Conservation (phyloP, 2,329 filamentous ascomycete genomes). For the Exophiala lecanii-corni region DNA sequence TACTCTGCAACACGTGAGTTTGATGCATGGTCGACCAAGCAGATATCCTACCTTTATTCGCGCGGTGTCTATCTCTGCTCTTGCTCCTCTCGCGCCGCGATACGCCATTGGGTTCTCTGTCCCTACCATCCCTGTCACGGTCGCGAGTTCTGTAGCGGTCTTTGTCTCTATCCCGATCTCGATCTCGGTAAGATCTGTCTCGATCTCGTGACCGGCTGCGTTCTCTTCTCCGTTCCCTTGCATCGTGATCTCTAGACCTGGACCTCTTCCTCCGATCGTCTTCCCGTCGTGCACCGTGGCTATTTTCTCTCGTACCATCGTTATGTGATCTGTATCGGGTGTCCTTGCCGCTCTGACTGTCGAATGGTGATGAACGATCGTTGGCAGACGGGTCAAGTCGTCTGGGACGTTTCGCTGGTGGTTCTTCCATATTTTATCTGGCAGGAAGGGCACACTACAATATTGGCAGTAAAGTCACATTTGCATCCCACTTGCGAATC, state of each 20-base stretch:
- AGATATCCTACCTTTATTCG: conserved; percentile 36
- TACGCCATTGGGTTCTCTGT: conserved; percentile 37
- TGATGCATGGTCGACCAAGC: too few relatives aligned
- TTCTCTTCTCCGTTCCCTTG: conserved; percentile 36
- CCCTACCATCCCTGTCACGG: conserved; percentile 32
- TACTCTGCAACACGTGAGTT: conserved; percentile 4
- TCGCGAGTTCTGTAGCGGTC: conserved; percentile 31
- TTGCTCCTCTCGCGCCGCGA: conserved; percentile 33
- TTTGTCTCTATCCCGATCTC: conserved; percentile 6
- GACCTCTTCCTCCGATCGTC: conserved; percentile 23
- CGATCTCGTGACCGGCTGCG: conserved; percentile 42
- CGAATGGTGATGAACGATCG: conserved; percentile 29
- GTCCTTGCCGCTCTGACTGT: conserved; percentile 37
- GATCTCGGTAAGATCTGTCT: conserved; percentile 19
- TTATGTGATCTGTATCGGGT: conserved; percentile 26
- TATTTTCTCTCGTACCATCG: conserved; percentile 21
- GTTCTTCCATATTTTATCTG: conserved; percentile 51
- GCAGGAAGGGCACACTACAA: too few relatives aligned
- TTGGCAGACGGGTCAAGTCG: conserved; percentile 48
- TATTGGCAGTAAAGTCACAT: too few relatives aligned
- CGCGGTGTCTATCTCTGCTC: conserved; percentile 31
- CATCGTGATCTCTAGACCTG: conserved; percentile 18
- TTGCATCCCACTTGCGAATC: too few relatives aligned
- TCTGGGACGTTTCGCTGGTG: conserved; percentile 48
- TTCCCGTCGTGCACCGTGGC: conserved; percentile 9